These are phyloP conservation scores for Eragrostis tef DNA, from an alignment of 202 grass and related monocot genomes.

Conservation along the genomic window DNA sequence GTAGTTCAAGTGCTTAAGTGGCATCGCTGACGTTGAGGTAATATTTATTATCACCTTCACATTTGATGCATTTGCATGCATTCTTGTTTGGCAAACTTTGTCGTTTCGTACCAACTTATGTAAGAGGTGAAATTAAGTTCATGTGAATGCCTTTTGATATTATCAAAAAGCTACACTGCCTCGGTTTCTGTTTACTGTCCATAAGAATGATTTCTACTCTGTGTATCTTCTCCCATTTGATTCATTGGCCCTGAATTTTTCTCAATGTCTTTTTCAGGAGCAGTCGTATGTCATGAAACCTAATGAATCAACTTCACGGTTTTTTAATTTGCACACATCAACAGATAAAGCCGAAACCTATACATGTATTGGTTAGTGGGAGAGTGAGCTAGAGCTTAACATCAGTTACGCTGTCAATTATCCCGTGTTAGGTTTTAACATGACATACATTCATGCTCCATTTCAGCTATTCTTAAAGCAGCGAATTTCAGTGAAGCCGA, in stretches of 20 bases:
- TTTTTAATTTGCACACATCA: conserved; percentile 56
- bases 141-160: not conserved
- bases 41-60: conserved; percentile 25
- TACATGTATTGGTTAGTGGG: conserved; percentile 63
- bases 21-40: conserved; percentile 81
- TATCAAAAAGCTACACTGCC: not conserved
- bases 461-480: conserved; percentile 84
- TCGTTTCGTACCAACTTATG: not conserved
- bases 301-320: conserved; percentile 41
- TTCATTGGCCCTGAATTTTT: conserved; percentile 1
- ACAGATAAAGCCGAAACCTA: conserved; percentile 65
- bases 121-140: not conserved
- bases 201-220: conserved; percentile 8
- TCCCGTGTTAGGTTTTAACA: conserved; percentile 20
- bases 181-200: not conserved
- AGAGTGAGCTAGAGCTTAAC: conserved; percentile 14
- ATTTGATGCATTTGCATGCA: not conserved
- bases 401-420: not conserved
- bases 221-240: conserved; percentile 14
- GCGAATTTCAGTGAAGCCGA: conserved; percentile 79
- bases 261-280: conserved; percentile 51
- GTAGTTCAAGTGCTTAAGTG: conserved; percentile 75
- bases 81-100: not conserved
- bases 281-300: conserved; percentile 72
- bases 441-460: conserved; percentile 29